Base-by-base conservation (phyloP, 305 asterid species). In the Fraxinus greggii region DNA sequence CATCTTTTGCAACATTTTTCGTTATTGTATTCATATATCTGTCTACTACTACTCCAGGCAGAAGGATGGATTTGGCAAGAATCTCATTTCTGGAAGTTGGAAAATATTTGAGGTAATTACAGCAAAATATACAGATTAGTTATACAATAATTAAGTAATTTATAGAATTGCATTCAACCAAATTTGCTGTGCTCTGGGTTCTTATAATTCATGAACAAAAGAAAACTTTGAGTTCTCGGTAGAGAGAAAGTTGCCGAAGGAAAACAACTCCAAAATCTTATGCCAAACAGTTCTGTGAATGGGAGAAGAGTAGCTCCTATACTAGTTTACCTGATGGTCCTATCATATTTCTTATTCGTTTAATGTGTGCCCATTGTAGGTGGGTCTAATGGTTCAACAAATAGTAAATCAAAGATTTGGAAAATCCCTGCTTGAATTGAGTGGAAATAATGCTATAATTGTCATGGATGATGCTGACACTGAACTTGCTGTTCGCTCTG, bases 381-480 rank as follows among this genome's bases (percentile, higher is more conserved):
- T 92, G 79, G 99, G 98, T 72, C 90, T 92, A 80, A 89, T 89
- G 93, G 98, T 97, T 85, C 99, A 94, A 86, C 98, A 91, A 86
- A 94, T 94, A 13, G 99, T 97, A 61, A 93, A 86, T 83, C 93
- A 91, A 86, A 90, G 99, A 86, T 92, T 83, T 82, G 99, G 98
- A 13, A 94, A 92, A 87, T 94, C 97, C 86, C 88, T 97, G 85
- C 95, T 97, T 54, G 99, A 97, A 84, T 78, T 97, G 82, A 97
- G 99, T 82, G 99, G 99, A 72, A 97, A 97, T 78, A 97, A 97
- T 83, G 99, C 99, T 76, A 93, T 97, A 83, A 91, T 94, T 33
- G 90, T 97, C 83, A 97, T 94, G 99, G 99, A 94, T 78, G 99
- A 94, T 86, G 98, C 97, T 3, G 97, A 97, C 78, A 81, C 87